A percentile compares a stretch with the other conserved stretches of the same genome.
phyloP scores from a whole-genome alignment of 1,284 basidiomycete species.

The Malassezia brasiliensis region DNA sequence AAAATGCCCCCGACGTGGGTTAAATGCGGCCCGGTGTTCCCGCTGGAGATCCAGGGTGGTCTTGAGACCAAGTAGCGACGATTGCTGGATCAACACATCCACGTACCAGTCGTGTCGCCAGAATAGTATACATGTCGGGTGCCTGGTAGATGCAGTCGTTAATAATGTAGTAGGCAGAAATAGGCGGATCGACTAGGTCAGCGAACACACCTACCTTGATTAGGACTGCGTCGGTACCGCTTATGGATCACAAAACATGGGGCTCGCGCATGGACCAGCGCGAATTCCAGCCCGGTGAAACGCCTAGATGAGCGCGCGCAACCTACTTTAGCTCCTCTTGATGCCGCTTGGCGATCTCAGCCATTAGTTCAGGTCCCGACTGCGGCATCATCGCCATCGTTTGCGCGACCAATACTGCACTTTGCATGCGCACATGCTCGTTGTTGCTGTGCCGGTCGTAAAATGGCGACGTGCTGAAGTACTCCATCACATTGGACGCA shows the following conservation, averaged over 20 bases:
- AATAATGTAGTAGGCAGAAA: slow-evolving; percentile 38
- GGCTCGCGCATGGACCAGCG: slow-evolving; percentile 26
- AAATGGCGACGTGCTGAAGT: slow-evolving; percentile 41
- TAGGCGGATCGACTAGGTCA: slow-evolving; percentile 11
- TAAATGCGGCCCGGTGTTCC: slow-evolving; percentile 24
- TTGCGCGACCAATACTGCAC: slow-evolving; percentile 13
- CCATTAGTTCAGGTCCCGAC: slow-evolving; percentile 5
- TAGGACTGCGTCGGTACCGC: slow-evolving; percentile 10
- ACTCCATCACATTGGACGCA: slow-evolving; percentile 34
- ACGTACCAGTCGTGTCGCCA: slow-evolving; percentile 31
- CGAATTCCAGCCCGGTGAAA: slow-evolving; percentile 40
- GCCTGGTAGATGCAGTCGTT: slow-evolving; percentile 40
- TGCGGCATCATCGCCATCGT: background rate
- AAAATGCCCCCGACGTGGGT: slow-evolving; percentile 32
- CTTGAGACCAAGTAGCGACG: slow-evolving; percentile 27
- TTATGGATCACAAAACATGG: slow-evolving; percentile 38
- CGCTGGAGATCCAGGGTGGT: slow-evolving; percentile 23
- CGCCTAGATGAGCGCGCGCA: slow-evolving; percentile 11
- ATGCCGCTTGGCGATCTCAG: slow-evolving; percentile 1
- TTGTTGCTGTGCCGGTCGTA: slow-evolving; percentile 41
- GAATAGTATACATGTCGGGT: slow-evolving; percentile 35
- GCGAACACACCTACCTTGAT: background rate
- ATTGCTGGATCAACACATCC: slow-evolving; percentile 21
- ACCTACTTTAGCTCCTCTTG: slow-evolving; percentile 28
- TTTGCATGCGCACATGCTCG: slow-evolving; percentile 46